Evolutionary conservation across 176 grass and related monocot species (phyloP).

Genomic region (Canna indica): DNA sequence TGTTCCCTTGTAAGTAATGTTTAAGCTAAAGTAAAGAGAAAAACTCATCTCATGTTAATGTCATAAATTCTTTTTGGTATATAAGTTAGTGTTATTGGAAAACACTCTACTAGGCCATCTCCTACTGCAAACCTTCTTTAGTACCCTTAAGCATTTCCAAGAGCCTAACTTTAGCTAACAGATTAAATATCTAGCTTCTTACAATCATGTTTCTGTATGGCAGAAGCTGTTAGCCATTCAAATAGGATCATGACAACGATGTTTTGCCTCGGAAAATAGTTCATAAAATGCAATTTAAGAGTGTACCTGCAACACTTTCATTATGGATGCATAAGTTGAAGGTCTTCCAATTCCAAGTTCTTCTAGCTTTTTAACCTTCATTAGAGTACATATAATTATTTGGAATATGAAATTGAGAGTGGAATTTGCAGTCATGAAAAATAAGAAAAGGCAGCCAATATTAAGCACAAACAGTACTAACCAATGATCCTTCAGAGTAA

Average conservation of each 20-base stretch:
- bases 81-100: too few relatives aligned
- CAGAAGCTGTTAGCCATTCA: background rate
- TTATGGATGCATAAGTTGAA: conserved; percentile 84
- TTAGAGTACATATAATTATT: background rate
- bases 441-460: conserved; percentile 14
- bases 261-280: background rate
- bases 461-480: conserved; percentile 30
- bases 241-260: background rate
- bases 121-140: too few relatives aligned
- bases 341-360: conserved; percentile 99
- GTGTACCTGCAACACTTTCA: conserved; percentile 82
- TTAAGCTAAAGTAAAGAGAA: too few relatives aligned
- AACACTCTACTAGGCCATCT: too few relatives aligned
- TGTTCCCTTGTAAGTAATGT: too few relatives aligned
- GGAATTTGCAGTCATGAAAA: background rate
- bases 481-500: conserved; percentile 80
- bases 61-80: too few relatives aligned
- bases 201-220: background rate
- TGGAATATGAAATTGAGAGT: background rate
- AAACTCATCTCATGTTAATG: too few relatives aligned
- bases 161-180: background rate
- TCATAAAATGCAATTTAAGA: conserved; percentile 4
- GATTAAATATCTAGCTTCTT: background rate
- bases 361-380: conserved; percentile 90
- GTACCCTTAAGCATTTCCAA: too few relatives aligned